Conservation (phyloP, 1,139 yeast genomes). For the Geotrichum carabidarum region DNA sequence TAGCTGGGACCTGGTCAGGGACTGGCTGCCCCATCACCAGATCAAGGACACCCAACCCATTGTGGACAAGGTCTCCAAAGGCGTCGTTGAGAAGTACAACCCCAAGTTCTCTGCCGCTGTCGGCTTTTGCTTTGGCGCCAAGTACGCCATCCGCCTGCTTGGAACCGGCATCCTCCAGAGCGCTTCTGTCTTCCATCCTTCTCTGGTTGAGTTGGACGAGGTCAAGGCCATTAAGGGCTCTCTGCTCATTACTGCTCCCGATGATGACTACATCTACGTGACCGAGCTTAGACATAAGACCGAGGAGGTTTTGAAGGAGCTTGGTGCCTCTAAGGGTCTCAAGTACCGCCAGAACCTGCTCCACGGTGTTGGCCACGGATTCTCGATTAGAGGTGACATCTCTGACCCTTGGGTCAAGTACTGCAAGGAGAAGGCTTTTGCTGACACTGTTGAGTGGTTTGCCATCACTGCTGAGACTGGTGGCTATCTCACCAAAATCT, state of each 20-base stretch:
- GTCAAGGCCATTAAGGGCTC: constrained; percentile 57
- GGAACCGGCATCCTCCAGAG: constrained; percentile 48
- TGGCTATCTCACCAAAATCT: not conserved
- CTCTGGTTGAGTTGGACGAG: constrained; percentile 61
- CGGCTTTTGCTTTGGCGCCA: constrained; percentile 88
- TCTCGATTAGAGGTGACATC: constrained; percentile 68
- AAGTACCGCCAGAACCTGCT: constrained; percentile 58
- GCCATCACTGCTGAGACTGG: constrained; percentile 19
- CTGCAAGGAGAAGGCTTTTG: constrained; percentile 64
- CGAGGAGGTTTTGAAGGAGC: constrained; percentile 51
- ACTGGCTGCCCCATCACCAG: constrained; percentile 55
- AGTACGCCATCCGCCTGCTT: constrained; percentile 53
- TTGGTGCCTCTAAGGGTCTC: constrained; percentile 23
- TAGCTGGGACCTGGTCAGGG: constrained; percentile 34
- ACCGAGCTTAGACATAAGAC: constrained; percentile 57
- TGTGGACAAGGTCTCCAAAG: constrained; percentile 44
- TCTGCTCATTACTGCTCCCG: constrained; percentile 65
- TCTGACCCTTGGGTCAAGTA: constrained; percentile 51
- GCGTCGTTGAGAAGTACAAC: constrained; percentile 39
- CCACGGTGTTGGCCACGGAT: constrained; percentile 67
- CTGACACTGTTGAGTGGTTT: constrained; percentile 58
- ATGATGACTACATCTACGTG: constrained; percentile 58
- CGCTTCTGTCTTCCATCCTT: constrained; percentile 79
- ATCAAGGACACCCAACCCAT: constrained; percentile 44
- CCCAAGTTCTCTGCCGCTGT: constrained; percentile 55